Percentiles rank a stretch among this genome's conserved stretches.
phyloP scores from a whole-genome alignment of 164 flowering plant species.

The Aristolochia contorta region DNA sequence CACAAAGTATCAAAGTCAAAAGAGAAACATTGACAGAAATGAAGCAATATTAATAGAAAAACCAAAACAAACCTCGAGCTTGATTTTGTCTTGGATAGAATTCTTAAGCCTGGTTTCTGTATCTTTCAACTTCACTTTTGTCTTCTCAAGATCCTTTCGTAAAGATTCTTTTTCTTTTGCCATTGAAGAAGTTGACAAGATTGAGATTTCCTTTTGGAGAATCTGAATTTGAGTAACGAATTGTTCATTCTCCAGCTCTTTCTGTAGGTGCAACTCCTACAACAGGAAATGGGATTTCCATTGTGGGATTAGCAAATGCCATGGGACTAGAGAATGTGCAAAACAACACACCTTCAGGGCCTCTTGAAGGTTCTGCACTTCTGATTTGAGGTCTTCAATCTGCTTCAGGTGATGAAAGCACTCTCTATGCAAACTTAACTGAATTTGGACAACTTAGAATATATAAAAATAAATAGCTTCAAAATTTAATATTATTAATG shows the following conservation, averaged over 20 bases:
- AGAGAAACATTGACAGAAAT: not conserved
- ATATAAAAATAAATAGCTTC: not conserved
- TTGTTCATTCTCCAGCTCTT: slow-evolving; percentile 43
- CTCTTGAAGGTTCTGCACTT: slow-evolving; percentile 38
- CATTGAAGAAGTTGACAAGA: slow-evolving; percentile 52
- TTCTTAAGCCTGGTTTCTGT: slow-evolving; percentile 77
- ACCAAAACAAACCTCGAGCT: slow-evolving; percentile 59
- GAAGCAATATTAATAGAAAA: not conserved
- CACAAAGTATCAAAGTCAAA: not conserved
- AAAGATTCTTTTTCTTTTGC: slow-evolving; percentile 66
- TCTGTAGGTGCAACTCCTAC: slow-evolving; percentile 43
- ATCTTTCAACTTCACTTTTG: slow-evolving; percentile 67
- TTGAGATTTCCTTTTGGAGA: slow-evolving; percentile 51
- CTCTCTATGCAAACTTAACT: slow-evolving; percentile 41
- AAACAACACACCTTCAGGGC: slow-evolving; percentile 28
- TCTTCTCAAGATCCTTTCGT: slow-evolving; percentile 82
- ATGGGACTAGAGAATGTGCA: not conserved
- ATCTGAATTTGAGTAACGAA: slow-evolving; percentile 33
- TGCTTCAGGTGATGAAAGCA: slow-evolving; percentile 34
- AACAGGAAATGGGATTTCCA: slow-evolving; percentile 5
- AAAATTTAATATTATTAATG: not conserved
- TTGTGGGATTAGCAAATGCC: slow-evolving; percentile 2
- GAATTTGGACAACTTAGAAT: slow-evolving; percentile 12
- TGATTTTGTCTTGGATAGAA: slow-evolving; percentile 78
- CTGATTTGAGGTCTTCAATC: slow-evolving; percentile 33